Conservation (phyloP, 345 rosid genomes). For the Carallia brachiata region DNA sequence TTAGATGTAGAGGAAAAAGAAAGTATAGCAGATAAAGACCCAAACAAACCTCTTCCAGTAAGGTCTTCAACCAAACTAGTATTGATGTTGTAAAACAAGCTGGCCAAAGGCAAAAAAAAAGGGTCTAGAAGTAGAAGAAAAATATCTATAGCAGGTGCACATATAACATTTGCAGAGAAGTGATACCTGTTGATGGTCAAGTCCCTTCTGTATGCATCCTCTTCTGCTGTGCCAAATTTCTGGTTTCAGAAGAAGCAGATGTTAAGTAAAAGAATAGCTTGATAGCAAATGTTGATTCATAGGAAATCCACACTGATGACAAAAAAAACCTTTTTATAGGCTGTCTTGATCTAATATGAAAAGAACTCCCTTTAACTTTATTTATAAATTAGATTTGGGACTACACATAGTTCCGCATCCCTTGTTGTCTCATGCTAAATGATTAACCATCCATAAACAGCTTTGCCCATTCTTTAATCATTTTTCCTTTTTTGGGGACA, state of each 20-base stretch:
- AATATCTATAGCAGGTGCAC: background rate
- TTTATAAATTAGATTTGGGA: background rate
- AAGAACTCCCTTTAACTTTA: too few relatives aligned
- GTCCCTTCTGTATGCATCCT: conserved; percentile 93
- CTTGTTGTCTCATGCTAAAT: background rate
- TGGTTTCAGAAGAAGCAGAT: conserved; percentile 13
- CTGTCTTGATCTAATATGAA: background rate
- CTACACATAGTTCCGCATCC: background rate
- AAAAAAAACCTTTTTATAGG: background rate
- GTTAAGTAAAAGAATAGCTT: background rate
- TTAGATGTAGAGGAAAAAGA: conserved; percentile 7
- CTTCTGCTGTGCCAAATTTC: conserved; percentile 93
- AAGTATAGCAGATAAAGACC: conserved; percentile 8
- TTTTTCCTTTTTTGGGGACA: background rate
- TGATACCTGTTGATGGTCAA: conserved; percentile 87
- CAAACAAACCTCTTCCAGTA: conserved; percentile 71
- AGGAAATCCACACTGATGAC: background rate
- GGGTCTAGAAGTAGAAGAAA: background rate
- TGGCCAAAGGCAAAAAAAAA: conserved; percentile 29
- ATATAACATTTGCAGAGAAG: background rate
- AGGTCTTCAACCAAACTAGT: conserved; percentile 72
- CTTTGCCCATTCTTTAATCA: background rate
- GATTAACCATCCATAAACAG: background rate
- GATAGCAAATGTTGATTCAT: background rate
- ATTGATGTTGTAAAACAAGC: conserved; percentile 91